A percentile compares a stretch with the other conserved stretches of the same genome.
These are phyloP conservation scores for Kwoniella sp. DNA, from an alignment of 768 basidiomycete genomes.

Conservation along the genomic window DNA sequence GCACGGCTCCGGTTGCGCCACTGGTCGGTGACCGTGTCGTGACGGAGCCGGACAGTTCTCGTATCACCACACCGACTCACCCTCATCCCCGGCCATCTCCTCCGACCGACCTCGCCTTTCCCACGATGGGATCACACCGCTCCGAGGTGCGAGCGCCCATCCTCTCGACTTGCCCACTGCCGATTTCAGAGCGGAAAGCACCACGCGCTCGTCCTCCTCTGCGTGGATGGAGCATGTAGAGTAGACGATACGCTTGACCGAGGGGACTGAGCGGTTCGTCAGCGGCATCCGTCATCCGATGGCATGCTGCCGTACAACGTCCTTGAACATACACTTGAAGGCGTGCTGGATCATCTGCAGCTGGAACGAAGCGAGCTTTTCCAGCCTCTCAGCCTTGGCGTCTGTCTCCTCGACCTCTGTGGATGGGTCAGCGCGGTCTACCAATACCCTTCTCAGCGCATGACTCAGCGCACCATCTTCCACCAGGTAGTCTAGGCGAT, in stretches of 20 bases:
- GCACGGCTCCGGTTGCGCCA: too few species aligned
- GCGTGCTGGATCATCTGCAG: conserved; percentile 87
- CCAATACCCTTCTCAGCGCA: too few species aligned
- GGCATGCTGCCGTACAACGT: background rate
- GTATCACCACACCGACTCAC: conserved; percentile 53
- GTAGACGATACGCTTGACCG: conserved; percentile 77
- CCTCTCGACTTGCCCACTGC: conserved; percentile 61
- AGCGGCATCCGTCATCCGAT: background rate
- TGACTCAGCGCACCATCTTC: conserved; percentile 62
- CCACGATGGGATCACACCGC: conserved; percentile 75
- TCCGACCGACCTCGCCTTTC: conserved; percentile 68
- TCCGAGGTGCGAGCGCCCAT: conserved; percentile 66
- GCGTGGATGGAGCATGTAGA: conserved; percentile 96
- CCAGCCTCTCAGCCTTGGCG: conserved; percentile 64
- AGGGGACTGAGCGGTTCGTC: conserved; percentile 59
- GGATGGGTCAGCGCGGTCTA: conserved; percentile 53
- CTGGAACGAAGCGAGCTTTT: conserved; percentile 82
- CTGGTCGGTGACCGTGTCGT: too few species aligned
- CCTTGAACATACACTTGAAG: conserved; percentile 69
- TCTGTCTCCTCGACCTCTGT: conserved; percentile 54
- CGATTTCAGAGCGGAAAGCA: conserved; percentile 65
- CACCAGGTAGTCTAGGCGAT: conserved; percentile 77
- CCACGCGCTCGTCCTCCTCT: conserved; percentile 88
- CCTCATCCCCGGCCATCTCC: conserved; percentile 58
- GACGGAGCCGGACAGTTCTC: too few species aligned